Percentiles rank a stretch among this genome's conserved stretches.
Conservation (phyloP, 495 filamentous ascomycete genomes). For the Penicillium steckii region DNA sequence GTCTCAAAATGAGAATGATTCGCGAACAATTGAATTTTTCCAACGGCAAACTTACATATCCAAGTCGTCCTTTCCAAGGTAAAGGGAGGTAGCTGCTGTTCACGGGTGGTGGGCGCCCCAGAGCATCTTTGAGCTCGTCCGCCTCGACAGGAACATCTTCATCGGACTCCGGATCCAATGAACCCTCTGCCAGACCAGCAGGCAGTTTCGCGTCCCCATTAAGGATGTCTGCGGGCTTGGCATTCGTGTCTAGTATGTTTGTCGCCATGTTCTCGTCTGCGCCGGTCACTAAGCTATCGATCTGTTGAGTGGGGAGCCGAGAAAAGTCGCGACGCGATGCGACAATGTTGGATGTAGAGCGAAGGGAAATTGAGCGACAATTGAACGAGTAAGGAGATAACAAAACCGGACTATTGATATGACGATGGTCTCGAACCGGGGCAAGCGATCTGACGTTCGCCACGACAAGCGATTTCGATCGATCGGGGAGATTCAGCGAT, state of each 20-base stretch:
- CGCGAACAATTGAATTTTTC: not conserved
- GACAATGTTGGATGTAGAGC: not conserved
- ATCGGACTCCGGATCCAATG: constrained; percentile 49
- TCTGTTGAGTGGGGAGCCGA: not conserved
- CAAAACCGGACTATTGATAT: constrained; percentile 8
- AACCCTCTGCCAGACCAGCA: constrained; percentile 17
- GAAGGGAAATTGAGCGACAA: not conserved
- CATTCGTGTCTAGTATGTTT: not conserved
- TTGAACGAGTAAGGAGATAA: not conserved
- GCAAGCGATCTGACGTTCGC: constrained; percentile 23
- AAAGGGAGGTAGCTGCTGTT: constrained; percentile 85
- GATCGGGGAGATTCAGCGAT: constrained; percentile 24
- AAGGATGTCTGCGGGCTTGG: constrained; percentile 21
- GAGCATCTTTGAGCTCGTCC: constrained; percentile 47
- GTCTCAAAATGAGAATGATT: constrained; percentile 14
- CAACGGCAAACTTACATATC: constrained; percentile 64
- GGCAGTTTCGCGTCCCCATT: constrained; percentile 14
- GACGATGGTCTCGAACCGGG: constrained; percentile 16
- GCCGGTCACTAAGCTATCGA: not conserved
- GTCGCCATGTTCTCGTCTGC: constrained; percentile 9
- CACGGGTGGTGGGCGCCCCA: constrained; percentile 69
- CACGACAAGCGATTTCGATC: constrained; percentile 31
- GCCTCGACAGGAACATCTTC: constrained; percentile 40
- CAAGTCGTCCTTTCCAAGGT: constrained; percentile 89
- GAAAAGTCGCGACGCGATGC: constrained; percentile 4